A percentile compares a stretch with the other conserved stretches of the same genome.
Evolutionary conservation across 345 rosid species (phyloP).

Genomic region (Pugionium dolabratum): DNA sequence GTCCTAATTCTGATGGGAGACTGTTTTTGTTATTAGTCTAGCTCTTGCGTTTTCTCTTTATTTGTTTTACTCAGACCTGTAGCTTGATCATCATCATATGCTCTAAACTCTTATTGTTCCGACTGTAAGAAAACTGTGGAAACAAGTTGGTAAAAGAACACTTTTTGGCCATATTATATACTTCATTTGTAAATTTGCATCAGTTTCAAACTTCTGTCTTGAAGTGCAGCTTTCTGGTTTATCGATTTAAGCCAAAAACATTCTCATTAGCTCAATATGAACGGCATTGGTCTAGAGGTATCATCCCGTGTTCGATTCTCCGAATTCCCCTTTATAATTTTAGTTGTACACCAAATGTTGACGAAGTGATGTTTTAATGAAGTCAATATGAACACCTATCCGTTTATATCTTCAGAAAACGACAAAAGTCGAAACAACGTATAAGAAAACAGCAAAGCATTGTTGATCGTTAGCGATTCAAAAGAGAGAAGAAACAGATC

Average conservation of each 20-base stretch:
- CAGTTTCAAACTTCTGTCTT: not conserved
- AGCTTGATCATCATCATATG: conserved; percentile 9
- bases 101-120: conserved; percentile 17
- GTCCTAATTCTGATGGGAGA: conserved; percentile 23
- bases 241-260: too few relatives aligned
- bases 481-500: not conserved
- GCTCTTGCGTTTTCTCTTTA: conserved; percentile 5
- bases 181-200: not conserved
- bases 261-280: too few relatives aligned
- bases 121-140: not conserved
- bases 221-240: too few relatives aligned
- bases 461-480: not conserved
- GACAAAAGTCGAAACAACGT: not conserved
- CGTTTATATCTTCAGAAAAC: not conserved
- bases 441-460: not conserved
- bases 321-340: conserved; percentile 48
- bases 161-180: not conserved
- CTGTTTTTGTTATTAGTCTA: conserved; percentile 22
- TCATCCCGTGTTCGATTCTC: conserved; percentile 87
- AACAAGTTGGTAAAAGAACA: not conserved
- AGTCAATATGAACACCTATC: not conserved
- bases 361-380: not conserved
- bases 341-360: not conserved
- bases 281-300: conserved; percentile 75
- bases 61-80: conserved; percentile 13